Evolutionary conservation across 768 basidiomycete genomes (phyloP), one percentile per base, ranked within the genome.

Genomic region (Symmetrospora coprosmae): DNA sequence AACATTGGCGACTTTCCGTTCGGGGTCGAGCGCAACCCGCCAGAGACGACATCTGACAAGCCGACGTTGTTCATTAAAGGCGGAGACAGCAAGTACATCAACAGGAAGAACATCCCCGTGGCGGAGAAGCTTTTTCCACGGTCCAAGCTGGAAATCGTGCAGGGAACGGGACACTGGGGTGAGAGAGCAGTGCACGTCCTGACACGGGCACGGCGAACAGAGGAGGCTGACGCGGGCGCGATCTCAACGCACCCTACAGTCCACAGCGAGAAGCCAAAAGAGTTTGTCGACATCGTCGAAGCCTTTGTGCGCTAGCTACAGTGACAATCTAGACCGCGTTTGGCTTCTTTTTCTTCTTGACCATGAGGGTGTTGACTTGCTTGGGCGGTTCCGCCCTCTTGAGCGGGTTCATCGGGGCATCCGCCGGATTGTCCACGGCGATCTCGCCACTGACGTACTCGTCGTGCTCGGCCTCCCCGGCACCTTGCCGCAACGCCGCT

Each of bases 161-260:
- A 87, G 60, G 62, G 50, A 1, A 75, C 88, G 0, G 82, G 83
- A 0, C 90, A 96, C 72, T 96, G 90, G 90, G 84, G 86, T 86
- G 69, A 64, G 81, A 30, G 17, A 13, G 11, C 23, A 28, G 33
- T 52, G 23, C n/a, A n/a, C n/a, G n/a, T n/a, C n/a, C n/a, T n/a
- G n/a, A n/a, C n/a, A n/a, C n/a, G n/a, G n/a, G n/a, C n/a, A n/a
- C n/a, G n/a, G n/a, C n/a, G n/a, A n/a, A n/a, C n/a, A n/a, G n/a
- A n/a, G n/a, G n/a, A n/a, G n/a, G n/a, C n/a, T n/a, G n/a, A n/a
- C n/a, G n/a, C n/a, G n/a, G n/a, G n/a, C n/a, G n/a, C n/a, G n/a
- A n/a, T n/a, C n/a, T n/a, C n/a, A n/a, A 50, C 30, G 16, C 25
- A 33, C 23, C 7, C 8, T 8, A 27, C 62, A 87, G 85, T 91